These are phyloP conservation scores for Diutina rugosa DNA, from an alignment of 1,139 yeast species.

Conservation along the genomic window DNA sequence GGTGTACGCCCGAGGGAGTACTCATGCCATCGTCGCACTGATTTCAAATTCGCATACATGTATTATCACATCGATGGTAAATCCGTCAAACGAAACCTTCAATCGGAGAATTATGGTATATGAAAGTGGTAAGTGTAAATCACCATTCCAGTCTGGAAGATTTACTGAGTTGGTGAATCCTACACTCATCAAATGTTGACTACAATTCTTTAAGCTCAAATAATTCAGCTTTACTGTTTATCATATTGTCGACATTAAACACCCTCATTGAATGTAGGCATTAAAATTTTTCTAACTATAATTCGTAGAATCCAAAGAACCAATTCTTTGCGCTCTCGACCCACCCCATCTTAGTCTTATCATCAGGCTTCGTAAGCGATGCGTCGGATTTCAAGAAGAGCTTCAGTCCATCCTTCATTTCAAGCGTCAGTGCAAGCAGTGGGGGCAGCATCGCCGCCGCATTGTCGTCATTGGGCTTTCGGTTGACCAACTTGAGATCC, in stretches of 20 bases:
- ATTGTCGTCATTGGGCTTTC: conserved; percentile 7
- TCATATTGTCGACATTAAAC: not conserved
- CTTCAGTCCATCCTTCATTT: conserved; percentile 28
- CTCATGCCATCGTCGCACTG: not conserved
- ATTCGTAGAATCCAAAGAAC: conserved; percentile 33
- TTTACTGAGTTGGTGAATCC: too few species aligned
- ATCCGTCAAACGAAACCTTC: not conserved
- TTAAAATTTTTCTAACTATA: conserved; percentile 10
- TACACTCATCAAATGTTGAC: too few species aligned
- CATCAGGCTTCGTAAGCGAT: conserved; percentile 8
- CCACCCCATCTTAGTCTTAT: conserved; percentile 20
- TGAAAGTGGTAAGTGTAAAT: too few species aligned
- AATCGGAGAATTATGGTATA: too few species aligned
- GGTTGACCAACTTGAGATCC: conserved; percentile 9
- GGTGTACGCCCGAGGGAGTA: not conserved
- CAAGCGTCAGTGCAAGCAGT: conserved; percentile 9
- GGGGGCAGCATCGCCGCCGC: conserved; percentile 3
- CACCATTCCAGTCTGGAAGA: too few species aligned
- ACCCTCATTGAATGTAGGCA: not conserved
- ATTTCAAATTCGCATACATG: too few species aligned
- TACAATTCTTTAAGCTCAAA: too few species aligned
- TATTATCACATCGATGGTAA: not conserved
- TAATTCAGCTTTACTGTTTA: too few species aligned
- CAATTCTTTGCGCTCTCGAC: conserved; percentile 20
- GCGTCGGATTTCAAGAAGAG: conserved; percentile 20